Percentiles rank a stretch among this genome's conserved stretches.
Conservation (phyloP, 805 yeast genomes). For the Barnettozyma sucrosica region DNA sequence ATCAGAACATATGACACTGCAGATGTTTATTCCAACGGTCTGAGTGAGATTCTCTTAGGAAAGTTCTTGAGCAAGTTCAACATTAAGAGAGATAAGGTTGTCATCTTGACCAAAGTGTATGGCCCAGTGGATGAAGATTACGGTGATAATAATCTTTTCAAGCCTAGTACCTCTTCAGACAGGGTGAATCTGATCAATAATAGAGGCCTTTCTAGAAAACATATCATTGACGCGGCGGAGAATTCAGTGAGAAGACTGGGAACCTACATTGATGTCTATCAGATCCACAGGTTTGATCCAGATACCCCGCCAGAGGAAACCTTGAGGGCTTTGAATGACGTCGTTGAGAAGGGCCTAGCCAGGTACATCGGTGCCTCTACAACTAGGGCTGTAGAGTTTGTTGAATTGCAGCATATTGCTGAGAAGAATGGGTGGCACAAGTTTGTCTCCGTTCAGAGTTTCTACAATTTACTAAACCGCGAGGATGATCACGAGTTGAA, state of each 20-base stretch:
- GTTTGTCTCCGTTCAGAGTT: background rate
- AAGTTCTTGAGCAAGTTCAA: conserved; percentile 43
- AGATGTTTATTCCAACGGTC: conserved; percentile 33
- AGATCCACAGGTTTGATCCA: conserved; percentile 49
- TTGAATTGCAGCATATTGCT: conserved; percentile 47
- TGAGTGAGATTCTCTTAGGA: conserved; percentile 28
- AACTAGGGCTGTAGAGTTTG: conserved; percentile 51
- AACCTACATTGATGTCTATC: conserved; percentile 48
- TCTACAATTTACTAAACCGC: background rate
- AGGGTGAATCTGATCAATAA: conserved; percentile 27
- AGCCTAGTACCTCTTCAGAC: background rate
- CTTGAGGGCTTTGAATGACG: background rate
- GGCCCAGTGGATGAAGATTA: background rate
- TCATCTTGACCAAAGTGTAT: background rate
- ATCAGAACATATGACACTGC: conserved; percentile 47
- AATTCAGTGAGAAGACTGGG: conserved; percentile 41
- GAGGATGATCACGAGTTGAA: background rate
- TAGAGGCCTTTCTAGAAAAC: conserved; percentile 39
- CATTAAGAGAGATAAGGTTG: conserved; percentile 40
- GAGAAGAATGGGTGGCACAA: conserved; percentile 31
- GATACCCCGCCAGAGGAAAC: conserved; percentile 29
- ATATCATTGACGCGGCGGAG: conserved; percentile 27
- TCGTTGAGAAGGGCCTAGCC: background rate
- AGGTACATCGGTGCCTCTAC: conserved; percentile 37
- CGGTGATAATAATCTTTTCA: conserved; percentile 26